Evolutionary conservation across 768 basidiomycete species (phyloP), one percentile per base, ranked within the genome.

Genomic region (Suillus americanus): DNA sequence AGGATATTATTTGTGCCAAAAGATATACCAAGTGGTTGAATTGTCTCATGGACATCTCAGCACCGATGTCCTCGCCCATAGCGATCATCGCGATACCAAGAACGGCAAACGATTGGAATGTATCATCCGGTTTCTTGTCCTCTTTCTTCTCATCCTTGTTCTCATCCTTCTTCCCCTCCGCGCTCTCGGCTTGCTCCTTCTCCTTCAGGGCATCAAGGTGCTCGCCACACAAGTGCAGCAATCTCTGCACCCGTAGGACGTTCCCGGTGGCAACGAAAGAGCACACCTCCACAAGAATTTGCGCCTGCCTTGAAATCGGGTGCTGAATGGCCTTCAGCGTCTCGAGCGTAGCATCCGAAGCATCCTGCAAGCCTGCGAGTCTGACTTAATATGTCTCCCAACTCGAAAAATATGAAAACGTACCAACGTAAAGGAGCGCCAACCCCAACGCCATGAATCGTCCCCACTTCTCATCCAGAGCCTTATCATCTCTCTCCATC

Each of bases 31-130:
- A 81, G 74, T 99, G 97, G 77, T 98, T 97, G 82, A 99, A 97
- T 70, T 96, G 94, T 68, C 97, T 82, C 70, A 99, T 79, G n/a
- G 92, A 89, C 97, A 99, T 99, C 76, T 99, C 94, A 2, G 95
- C 89, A 56, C 97, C 97, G 56, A 98, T 89, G 28, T 99, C 97
- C 78, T 99, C 97, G 23, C 97, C 97, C 95, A 99, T 50, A 14
- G 48, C 48, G 14, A 50, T 93, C 88, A 99, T 77, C 0, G 97
- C 89, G 70, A 99, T 93, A 33, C 95, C 97, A 63, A 99, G 82
- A 37, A 97, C 95, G 18, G 97, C 93, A 67, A 98, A 91, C 0
- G 94, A 86, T 75, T 98, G 93, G 83, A 92, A 94, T 37, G 89
- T 89, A 68, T 94, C 92, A 65, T 51, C 50, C 61, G 80, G 79